Evolutionary conservation across 768 basidiomycete genomes (phyloP), one percentile per base, ranked within the genome.

Genomic region (Boletus reticuloceps): DNA sequence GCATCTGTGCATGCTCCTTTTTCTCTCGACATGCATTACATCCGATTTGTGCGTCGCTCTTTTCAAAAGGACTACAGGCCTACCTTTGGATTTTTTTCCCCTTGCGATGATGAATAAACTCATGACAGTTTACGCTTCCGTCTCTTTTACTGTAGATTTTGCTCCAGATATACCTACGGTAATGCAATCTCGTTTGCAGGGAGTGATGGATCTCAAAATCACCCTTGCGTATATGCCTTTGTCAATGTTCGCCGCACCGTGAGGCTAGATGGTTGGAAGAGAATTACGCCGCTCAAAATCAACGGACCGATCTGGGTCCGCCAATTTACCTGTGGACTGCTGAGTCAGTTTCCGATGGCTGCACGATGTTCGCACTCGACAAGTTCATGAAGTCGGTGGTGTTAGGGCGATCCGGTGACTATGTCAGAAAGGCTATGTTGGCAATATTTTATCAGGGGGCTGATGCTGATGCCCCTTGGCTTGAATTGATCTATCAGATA

Each of bases 121-220:
- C 20, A 53, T 14, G 9, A 58, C 53, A 55, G 34, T 38, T 62
- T 58, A 46, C 16, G 29, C 16, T 53, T 41, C 27, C 17, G 19
- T 29, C 19, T 44, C 29, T 3, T 34, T 46, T 25, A 48, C 19
- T 54, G 22, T 44, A 53, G 12, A 43, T 27, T 42, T 25, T 29
- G 17, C 52, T 46, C 29, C 40, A 27, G 7, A 48, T 20, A 31
- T 29, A 38, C 17, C 17, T 44, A 49, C 32, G 39, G 34, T 43
- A 47, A 46, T 55, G 31, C 51, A 54, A 40, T 37, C 2, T 25
- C 13, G 19, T 37, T 48, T 46, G 34, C n/a, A 8, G 47, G 41
- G 50, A 31, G 29, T 36, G 14, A 39, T 37, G n/a, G 17, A 12
- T 27, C 4, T 32, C 8, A 29, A 4, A 38, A 36, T 20, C 32